Evolutionary conservation across 495 filamentous ascomycete genomes (phyloP), one percentile per base, ranked within the genome.

Genomic region (Hypoxylon intermedium): DNA sequence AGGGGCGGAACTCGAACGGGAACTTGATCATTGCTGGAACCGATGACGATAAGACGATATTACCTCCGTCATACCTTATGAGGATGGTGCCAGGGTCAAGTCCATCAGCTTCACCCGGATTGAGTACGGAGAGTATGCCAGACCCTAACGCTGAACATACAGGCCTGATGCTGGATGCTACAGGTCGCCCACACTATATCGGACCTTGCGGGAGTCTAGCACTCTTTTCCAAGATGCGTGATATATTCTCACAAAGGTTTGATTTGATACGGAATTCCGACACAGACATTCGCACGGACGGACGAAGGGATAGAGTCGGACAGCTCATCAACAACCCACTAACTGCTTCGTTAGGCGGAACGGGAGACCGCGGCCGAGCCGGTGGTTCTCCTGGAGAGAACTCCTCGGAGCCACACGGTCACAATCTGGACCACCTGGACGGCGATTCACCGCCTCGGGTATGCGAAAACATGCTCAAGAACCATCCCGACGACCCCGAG

Each of bases 151-250:
- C 7, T 3, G 53, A 60, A 15, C 42, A 21, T 4, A 59, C 58
- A 6, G 61, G 67, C 13, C 61, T 75, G 50, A 67, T 76, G 21
- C 38, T 65, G 36, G 73, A 76, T 44, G 68, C 73, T 18, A 63
- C 66, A 9, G 73, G 73, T 4, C 72, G 71, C 33, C 57, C 61
- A 16, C 73, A 77, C 15, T 77, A 74, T 53, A 73, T 77, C 38
- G 75, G 75, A 4, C 73, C 74, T 20, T 65, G 72, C 11, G 71
- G 73, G 23, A 72, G 68, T 37, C 66, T 75, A 45, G 60, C 66
- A 3, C 70, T 72, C 60, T 65, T 69, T 28, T 55, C 60, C 1
- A 63, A 72, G 26, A 69, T 74, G 53, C 68, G 70, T 4, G 58
- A 67, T 5, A 26, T 75, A 3, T 63, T 72, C 18, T 51, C 60